Base-by-base conservation (phyloP, 495 filamentous ascomycete genomes). In the Penicillium ochrochloron region DNA sequence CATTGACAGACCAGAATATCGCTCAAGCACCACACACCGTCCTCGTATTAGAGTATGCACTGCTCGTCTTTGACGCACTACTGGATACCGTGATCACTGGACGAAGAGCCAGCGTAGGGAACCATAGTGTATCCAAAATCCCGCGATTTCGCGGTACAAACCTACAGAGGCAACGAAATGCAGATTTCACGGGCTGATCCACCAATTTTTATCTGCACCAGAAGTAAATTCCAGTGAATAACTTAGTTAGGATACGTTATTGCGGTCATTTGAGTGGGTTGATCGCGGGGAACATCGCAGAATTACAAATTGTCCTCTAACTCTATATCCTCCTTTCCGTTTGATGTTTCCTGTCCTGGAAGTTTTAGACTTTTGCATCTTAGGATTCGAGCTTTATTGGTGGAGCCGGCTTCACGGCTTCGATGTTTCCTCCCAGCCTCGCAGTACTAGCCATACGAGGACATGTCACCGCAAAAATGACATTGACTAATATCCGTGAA, bases 401-500 rank as follows among this genome's bases (percentile, higher is more conserved):
- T 35, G 53, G 52, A 35, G 29, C 31, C 53, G 7, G 5, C 33
- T 31, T 10, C 1, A 35, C 9, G 50, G 14, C 29, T 37, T 21
- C 31, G 7, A 17, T 56, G 33, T 21, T 56, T 34, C 27, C 48
- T 56, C 35, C 25, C 5, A 4, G 25, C 0, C 33, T 56, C 53
- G 53, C 31, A 56, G 4, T 14, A 14, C 29, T 35, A 35, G n/a
- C 33, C 33, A 37, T 37, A 37, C 33, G 17, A 56, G 29, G 34
- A 27, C 6, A 27, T 41, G 37, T 58, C 55, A 58, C 37, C 15
- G 21, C 46, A 14, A 19, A 60, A 46, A 60, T 41, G 15, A 21
- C 12, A 21, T 41, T 60, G n/a, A 50, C n/a, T 35, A 34, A 34
- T 21, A 48, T 48, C 37, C 29, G 41, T 60, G 33, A 46, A 60